Evolutionary conservation across 202 grass and related monocot genomes (phyloP).

Genomic region (Thinopyrum obtusiflorum): DNA sequence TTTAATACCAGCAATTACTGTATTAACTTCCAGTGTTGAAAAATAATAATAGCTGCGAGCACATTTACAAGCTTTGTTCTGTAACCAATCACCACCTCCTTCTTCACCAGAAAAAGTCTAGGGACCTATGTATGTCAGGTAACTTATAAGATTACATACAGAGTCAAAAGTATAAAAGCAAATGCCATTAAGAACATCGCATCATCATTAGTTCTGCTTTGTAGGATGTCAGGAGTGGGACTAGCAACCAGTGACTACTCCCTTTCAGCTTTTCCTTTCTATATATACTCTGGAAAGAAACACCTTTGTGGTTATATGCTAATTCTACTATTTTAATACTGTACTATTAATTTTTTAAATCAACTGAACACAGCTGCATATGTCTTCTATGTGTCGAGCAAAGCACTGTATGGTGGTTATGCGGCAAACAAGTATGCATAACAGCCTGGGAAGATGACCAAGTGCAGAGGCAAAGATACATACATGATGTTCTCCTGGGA

Average conservation of each 20-base stretch:
- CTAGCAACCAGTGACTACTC: not conserved
- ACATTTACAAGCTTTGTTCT: not conserved
- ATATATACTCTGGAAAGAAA: not conserved
- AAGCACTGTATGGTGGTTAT: not conserved
- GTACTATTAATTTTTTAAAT: not conserved
- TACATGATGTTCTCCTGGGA: no score
- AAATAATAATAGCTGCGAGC: not conserved
- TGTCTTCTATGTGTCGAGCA: slow-evolving; percentile 5
- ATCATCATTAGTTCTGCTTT: not conserved
- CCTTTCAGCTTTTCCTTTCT: not conserved
- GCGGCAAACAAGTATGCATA: no score
- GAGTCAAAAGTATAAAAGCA: no score
- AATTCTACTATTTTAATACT: not conserved
- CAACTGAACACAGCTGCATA: not conserved
- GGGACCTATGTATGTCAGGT: no score
- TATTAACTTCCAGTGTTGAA: no score
- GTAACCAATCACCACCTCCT: not conserved
- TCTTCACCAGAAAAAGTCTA: no score
- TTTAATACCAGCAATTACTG: no score
- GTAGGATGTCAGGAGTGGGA: not conserved
- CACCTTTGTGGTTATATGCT: not conserved
- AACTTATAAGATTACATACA: no score
- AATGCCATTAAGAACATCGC: not conserved
- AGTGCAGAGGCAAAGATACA: no score
- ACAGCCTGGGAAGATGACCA: no score